Percentiles rank a stretch among this genome's conserved stretches.
phyloP scores from a whole-genome alignment of 2,329 filamentous ascomycete genomes.

The Scleromitrula shiraiana region DNA sequence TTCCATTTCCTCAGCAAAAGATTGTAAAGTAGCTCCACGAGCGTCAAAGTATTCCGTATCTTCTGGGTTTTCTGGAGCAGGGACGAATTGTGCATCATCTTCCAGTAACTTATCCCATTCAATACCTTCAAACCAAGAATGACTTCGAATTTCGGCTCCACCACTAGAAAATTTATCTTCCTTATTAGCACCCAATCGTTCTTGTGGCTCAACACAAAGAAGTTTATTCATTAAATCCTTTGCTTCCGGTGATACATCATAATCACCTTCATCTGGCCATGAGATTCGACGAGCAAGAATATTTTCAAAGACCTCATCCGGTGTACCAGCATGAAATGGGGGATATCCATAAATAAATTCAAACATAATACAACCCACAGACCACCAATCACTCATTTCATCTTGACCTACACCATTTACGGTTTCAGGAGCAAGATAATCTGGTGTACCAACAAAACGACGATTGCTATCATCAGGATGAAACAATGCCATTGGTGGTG shows the following conservation, averaged over 20 bases:
- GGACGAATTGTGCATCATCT: constrained; percentile 93
- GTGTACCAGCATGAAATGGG: constrained; percentile 83
- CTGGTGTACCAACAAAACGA: constrained; percentile 91
- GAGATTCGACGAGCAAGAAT: constrained; percentile 83
- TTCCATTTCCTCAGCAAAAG: constrained; percentile 90
- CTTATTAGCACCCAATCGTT: constrained; percentile 77
- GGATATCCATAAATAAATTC: constrained; percentile 92
- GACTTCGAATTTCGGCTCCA: constrained; percentile 82
- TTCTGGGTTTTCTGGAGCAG: constrained; percentile 84
- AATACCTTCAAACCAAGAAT: constrained; percentile 80
- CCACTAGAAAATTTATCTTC: constrained; percentile 77
- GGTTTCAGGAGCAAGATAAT: constrained; percentile 94
- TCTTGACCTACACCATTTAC: constrained; percentile 94
- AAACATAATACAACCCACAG: constrained; percentile 94
- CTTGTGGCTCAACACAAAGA: constrained; percentile 73
- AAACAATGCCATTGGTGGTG: constrained; percentile 88
- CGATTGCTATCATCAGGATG: constrained; percentile 90
- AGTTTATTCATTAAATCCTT: constrained; percentile 92
- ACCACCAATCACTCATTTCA: constrained; percentile 99
- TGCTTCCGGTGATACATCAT: constrained; percentile 74
- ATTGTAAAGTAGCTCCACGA: constrained; percentile 82
- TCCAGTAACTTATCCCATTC: constrained; percentile 90
- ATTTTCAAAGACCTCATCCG: constrained; percentile 94
- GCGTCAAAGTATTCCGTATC: constrained; percentile 98
- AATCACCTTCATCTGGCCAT: constrained; percentile 80